Base-by-base conservation (phyloP, 1,284 basidiomycete species). In the Ceratobasidium papillatum region DNA sequence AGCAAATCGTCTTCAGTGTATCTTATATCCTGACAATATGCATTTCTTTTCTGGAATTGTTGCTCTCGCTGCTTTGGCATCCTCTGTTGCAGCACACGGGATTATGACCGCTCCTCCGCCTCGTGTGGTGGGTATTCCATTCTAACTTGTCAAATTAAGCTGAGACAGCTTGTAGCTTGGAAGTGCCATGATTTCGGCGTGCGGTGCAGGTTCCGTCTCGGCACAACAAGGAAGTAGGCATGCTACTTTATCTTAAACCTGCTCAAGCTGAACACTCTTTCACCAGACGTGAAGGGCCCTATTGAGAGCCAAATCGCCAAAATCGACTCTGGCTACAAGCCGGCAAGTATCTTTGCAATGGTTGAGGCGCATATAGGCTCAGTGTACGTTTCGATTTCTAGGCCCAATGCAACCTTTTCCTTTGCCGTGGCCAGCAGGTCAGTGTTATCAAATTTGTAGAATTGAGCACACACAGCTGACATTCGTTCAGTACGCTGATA, bases 341-440 rank as follows among this genome's bases (percentile, higher is more conserved):
- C 54, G 5, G 68, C 61, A 19, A 72, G 68, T 51, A n/a, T 32
- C 14, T 47, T 7, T 27, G 22, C 1, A 4, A 4, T 30, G 2
- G 25, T 49, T 12, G 14, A 61, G 19, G 43, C 51, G 45, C 51
- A 30, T 30, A n/a, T 36, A 47, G 17, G 32, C 17, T 22, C 41
- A 19, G 45, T 17, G 36, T 19, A 4, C 30, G 30, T 27, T 17
- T 4, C 3, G 2, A 22, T 17, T 12, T 38, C 32, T 41, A 72
- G 68, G 30, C 68, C 11, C n/a, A 32, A 49, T 72, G 68, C 68
- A 72, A 72, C 43, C 56, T 72, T 22, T 72, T 72, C 41, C 32
- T 72, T n/a, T 72, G 68, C 68, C 68, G 68, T 59, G 68, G 68
- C 12, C 68, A 72, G 45, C 68, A 72, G 68, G 68, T 72, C 36